Evolutionary conservation across 2,329 filamentous ascomycete species (phyloP).

Genomic region (Teratosphaeria pseudoeucalypti): DNA sequence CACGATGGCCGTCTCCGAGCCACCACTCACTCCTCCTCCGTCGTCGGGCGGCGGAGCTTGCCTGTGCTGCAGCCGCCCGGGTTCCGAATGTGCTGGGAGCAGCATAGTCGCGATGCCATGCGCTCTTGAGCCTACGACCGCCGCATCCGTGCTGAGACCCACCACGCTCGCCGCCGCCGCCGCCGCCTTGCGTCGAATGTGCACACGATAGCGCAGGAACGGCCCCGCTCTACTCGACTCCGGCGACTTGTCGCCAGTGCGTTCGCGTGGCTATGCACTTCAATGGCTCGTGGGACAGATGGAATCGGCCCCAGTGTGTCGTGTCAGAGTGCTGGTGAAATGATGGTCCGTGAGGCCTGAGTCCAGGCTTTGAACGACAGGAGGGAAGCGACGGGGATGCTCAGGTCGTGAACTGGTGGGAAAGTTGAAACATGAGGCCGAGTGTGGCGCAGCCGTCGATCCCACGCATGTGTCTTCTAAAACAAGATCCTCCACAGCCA

Average conservation of each 20-base stretch:
- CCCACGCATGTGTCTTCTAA: not conserved
- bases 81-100: not conserved
- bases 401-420: not conserved
- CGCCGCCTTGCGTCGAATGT: not conserved
- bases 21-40: not conserved
- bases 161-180: not conserved
- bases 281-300: not conserved
- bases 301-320: too few relatives aligned
- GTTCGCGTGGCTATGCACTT: not conserved
- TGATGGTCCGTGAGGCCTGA: not conserved
- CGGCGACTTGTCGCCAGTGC: not conserved
- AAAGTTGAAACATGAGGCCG: not conserved
- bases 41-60: not conserved
- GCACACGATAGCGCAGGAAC: not conserved
- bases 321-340: not conserved
- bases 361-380: not conserved
- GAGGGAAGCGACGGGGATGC: not conserved
- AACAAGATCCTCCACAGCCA: not conserved
- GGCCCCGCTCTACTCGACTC: not conserved
- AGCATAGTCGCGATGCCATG: not conserved
- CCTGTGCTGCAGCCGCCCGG: not conserved
- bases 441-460: not conserved
- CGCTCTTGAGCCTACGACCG: not conserved
- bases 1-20: not conserved
- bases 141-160: not conserved